These are phyloP conservation scores for Diaporthe ilicicola DNA, from an alignment of 2,329 filamentous ascomycete genomes.

Conservation along the genomic window DNA sequence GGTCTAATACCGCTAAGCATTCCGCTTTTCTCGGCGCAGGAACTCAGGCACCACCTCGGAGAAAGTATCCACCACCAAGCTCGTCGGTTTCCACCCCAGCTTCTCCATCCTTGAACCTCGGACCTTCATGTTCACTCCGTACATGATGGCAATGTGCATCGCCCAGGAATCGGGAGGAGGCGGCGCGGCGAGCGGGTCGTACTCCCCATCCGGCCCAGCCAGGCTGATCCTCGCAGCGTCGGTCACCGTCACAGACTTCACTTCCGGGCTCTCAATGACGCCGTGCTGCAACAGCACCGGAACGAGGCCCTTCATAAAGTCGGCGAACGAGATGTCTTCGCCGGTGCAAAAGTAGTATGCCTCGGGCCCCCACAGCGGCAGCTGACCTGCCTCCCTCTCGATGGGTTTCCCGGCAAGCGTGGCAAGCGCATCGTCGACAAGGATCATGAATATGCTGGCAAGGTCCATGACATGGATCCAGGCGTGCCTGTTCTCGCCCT, in stretches of 20 bases:
- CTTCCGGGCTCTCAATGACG: slow-evolving; percentile 27
- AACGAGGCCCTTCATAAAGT: slow-evolving; percentile 29
- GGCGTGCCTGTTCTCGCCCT: slow-evolving; percentile 33
- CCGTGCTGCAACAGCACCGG: slow-evolving; percentile 31
- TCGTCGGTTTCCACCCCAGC: slow-evolving; percentile 33
- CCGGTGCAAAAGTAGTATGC: slow-evolving; percentile 36
- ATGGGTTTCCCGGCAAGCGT: slow-evolving; percentile 28
- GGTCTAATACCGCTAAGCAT: neutral
- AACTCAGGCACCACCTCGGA: slow-evolving; percentile 8
- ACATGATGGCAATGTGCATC: slow-evolving; percentile 34
- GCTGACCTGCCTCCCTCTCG: neutral
- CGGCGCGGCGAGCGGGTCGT: slow-evolving; percentile 34
- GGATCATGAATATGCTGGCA: slow-evolving; percentile 32
- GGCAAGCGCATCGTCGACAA: slow-evolving; percentile 33
- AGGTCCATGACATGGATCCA: slow-evolving; percentile 36
- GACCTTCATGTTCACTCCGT: slow-evolving; percentile 35
- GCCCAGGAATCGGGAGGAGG: slow-evolving; percentile 36
- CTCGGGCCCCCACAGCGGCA: slow-evolving; percentile 34
- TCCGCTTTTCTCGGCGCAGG: neutral
- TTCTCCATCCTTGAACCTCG: slow-evolving; percentile 28
- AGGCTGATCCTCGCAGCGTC: slow-evolving; percentile 34
- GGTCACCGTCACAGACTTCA: slow-evolving; percentile 32
- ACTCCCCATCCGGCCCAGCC: slow-evolving; percentile 30
- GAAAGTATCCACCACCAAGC: slow-evolving; percentile 22
- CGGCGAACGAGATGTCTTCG: slow-evolving; percentile 31